These are phyloP conservation scores for Fraxinus xanthoxyloides DNA, from an alignment of 305 asterid genomes.

Conservation along the genomic window DNA sequence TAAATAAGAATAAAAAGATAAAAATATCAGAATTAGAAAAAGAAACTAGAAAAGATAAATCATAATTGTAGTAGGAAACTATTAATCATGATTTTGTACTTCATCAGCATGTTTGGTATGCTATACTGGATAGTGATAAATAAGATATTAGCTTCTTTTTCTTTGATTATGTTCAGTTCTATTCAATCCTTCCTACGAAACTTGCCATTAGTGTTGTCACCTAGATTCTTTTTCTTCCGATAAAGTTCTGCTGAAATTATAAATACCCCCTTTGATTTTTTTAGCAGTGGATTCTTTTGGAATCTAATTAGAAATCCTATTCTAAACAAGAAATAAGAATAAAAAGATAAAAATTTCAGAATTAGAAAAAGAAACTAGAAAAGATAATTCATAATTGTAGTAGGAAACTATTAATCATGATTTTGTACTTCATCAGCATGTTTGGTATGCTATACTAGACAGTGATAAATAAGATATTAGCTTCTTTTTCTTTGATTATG, in stretches of 20 bases:
- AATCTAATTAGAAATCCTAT: too few relatives aligned
- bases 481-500: background rate
- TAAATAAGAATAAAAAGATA: too few relatives aligned
- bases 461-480: background rate
- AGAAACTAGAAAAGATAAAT: too few relatives aligned
- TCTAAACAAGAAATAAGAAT: too few relatives aligned
- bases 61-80: too few relatives aligned
- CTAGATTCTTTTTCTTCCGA: background rate
- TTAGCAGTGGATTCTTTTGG: background rate
- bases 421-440: background rate
- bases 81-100: too few relatives aligned
- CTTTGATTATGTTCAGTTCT: background rate
- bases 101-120: background rate
- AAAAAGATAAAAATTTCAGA: too few relatives aligned
- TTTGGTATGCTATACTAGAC: background rate
- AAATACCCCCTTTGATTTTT: background rate
- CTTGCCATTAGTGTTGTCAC: background rate
- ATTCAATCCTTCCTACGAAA: background rate
- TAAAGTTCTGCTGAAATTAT: background rate
- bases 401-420: too few relatives aligned
- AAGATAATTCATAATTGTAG: too few relatives aligned
- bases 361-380: too few relatives aligned
- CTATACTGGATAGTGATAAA: background rate
- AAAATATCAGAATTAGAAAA: too few relatives aligned
- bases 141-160: background rate